phyloP scores from a whole-genome alignment of 495 filamentous ascomycete species.

The Saxophila tyrrhenica region DNA sequence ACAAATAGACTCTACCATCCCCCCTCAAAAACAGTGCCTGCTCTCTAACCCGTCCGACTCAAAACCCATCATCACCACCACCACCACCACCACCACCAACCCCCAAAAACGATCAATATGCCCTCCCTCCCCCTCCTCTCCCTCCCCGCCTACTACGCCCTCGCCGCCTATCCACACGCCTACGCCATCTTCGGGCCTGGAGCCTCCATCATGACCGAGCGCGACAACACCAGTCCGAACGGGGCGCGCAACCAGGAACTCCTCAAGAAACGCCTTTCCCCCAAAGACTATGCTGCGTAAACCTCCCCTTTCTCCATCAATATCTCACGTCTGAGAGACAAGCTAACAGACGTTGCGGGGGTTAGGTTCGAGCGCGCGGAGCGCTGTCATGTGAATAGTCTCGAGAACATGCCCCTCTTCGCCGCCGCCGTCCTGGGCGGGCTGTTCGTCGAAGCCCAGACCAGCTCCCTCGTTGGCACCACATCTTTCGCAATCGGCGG shows the following conservation, averaged over 20 bases:
- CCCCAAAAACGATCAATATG: neutral
- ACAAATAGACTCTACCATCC: neutral
- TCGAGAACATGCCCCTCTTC: constrained; percentile 36
- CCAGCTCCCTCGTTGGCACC: constrained; percentile 1
- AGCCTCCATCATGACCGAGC: constrained; percentile 19
- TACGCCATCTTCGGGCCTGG: constrained; percentile 22
- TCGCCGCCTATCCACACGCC: constrained; percentile 29
- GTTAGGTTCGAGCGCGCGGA: constrained; percentile 36
- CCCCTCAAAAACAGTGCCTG: neutral
- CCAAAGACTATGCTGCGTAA: constrained; percentile 22
- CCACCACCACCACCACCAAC: neutral
- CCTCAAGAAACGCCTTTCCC: constrained; percentile 22
- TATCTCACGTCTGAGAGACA: too few species aligned
- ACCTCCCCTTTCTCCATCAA: too few species aligned
- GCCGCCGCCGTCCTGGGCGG: constrained; percentile 25
- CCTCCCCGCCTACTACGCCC: constrained; percentile 30
- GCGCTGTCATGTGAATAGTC: constrained; percentile 33
- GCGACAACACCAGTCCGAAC: constrained; percentile 27
- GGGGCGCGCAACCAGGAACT: constrained; percentile 15
- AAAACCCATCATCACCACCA: neutral
- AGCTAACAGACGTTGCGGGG: too few species aligned
- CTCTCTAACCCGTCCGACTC: neutral
- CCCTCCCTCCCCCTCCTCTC: constrained; percentile 30
- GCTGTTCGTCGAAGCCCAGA: constrained; percentile 5
- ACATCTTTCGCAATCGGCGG: constrained; percentile 7